A percentile compares a stretch with the other conserved stretches of the same genome.
phyloP scores from a whole-genome alignment of 202 grass and related monocot genomes.

The Zoysia matrella region DNA sequence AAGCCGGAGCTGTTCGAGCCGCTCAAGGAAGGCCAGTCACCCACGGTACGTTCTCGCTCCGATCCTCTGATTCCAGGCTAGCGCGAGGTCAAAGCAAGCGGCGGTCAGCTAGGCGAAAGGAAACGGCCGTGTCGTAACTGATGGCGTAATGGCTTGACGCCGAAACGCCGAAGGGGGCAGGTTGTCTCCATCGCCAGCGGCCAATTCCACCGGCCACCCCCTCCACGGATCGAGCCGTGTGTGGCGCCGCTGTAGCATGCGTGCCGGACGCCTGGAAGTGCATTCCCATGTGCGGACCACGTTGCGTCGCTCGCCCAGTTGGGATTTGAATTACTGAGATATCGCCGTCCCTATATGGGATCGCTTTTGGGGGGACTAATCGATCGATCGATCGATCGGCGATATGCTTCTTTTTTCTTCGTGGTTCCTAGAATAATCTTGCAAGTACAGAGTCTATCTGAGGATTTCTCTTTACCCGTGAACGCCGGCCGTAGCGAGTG shows the following conservation, averaged over 20 bases:
- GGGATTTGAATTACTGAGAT: conserved; percentile 17
- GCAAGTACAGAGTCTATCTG: conserved; percentile 20
- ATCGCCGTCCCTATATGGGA: conserved; percentile 26
- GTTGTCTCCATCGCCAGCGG: too few species aligned
- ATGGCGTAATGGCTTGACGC: too few species aligned
- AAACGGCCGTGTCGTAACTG: background rate
- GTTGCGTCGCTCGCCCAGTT: too few species aligned
- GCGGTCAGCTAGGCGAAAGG: background rate
- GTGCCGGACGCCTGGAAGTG: background rate
- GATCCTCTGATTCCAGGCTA: too few species aligned
- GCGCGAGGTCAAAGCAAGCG: too few species aligned
- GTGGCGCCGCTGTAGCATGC: too few species aligned
- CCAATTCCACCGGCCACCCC: too few species aligned
- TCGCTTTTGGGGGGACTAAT: background rate
- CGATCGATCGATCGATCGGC: too few species aligned
- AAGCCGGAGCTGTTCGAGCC: too few species aligned
- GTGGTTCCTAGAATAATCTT: conserved; percentile 2
- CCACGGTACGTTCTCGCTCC: conserved; percentile 56
- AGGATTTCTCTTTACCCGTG: background rate
- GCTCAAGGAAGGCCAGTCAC: conserved; percentile 60
- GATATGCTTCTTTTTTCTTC: background rate
- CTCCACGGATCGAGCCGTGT: too few species aligned
- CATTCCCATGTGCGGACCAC: background rate
- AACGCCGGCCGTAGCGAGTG: background rate
- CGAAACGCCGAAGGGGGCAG: too few species aligned